Percentiles rank a stretch among this genome's conserved stretches.
These are phyloP conservation scores for Phytopythium helicoides DNA, from an alignment of 352 stramenopile species.

Conservation along the genomic window DNA sequence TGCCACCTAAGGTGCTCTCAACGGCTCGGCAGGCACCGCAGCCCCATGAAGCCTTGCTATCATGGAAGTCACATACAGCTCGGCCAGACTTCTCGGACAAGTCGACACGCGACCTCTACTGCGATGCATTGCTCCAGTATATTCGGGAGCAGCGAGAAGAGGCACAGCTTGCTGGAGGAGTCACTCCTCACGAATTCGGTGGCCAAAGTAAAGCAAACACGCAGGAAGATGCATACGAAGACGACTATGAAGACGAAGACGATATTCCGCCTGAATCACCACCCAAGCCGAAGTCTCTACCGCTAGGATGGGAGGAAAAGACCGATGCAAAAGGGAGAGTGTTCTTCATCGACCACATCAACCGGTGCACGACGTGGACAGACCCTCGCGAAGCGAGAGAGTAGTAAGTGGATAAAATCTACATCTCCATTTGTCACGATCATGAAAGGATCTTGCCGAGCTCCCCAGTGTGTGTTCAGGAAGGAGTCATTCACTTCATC, in stretches of 20 bases:
- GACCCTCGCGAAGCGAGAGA: slow-evolving; percentile 34
- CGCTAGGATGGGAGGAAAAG: slow-evolving; percentile 71
- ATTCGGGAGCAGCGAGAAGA: slow-evolving; percentile 71
- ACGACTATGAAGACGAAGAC: slow-evolving; percentile 6
- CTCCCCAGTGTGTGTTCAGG: too few species aligned
- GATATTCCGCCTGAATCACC: slow-evolving; percentile 4
- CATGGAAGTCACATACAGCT: slow-evolving; percentile 30
- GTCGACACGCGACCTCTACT: slow-evolving; percentile 58
- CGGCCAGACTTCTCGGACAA: slow-evolving; percentile 47
- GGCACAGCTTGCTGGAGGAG: slow-evolving; percentile 1
- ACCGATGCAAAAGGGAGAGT: slow-evolving; percentile 56
- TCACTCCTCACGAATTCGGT: not conserved
- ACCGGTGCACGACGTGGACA: slow-evolving; percentile 67
- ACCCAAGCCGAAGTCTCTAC: slow-evolving; percentile 24
- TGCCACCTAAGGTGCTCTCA: slow-evolving; percentile 52
- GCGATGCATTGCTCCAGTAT: slow-evolving; percentile 64
- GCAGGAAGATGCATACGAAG: not conserved
- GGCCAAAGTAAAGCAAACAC: not conserved
- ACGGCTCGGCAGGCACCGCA: slow-evolving; percentile 29
- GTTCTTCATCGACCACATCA: slow-evolving; percentile 81
- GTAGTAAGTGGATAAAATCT: too few species aligned
- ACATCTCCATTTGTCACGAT: too few species aligned
- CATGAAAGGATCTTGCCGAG: too few species aligned
- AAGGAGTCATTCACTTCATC: too few species aligned
- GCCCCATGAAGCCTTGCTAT: slow-evolving; percentile 16